Evolutionary conservation across 257 asterid genomes (phyloP).

Genomic region (Solanum neorickii): DNA sequence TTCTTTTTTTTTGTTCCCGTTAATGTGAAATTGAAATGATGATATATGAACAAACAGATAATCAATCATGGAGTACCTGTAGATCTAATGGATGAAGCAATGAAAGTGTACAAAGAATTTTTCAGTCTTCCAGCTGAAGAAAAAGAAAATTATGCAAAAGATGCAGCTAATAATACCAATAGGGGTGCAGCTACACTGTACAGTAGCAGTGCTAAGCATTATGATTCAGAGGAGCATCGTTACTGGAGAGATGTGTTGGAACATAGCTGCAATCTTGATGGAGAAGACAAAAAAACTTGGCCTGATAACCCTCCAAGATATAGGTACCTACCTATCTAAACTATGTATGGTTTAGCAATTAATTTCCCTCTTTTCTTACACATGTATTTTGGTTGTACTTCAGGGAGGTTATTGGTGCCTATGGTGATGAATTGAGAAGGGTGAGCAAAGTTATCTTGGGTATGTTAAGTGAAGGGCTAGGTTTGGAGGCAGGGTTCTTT

Average conservation of each 20-base stretch:
- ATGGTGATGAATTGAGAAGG: background rate
- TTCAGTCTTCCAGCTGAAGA: background rate
- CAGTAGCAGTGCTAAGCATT: background rate
- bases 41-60: background rate
- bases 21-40: background rate
- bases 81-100: background rate
- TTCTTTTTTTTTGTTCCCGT: no score
- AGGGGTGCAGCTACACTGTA: background rate
- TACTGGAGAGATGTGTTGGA: conserved; percentile 3
- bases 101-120: background rate
- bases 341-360: no score
- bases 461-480: background rate
- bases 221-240: background rate
- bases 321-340: background rate
- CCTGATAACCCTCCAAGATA: conserved; percentile 2
- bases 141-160: background rate
- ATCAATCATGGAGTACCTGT: conserved; percentile 6
- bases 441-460: background rate
- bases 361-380: background rate
- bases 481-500: background rate
- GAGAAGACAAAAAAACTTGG: background rate
- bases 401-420: background rate
- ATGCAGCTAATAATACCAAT: background rate
- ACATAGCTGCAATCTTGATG: background rate
- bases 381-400: background rate